Evolutionary conservation across 2,329 filamentous ascomycete genomes (phyloP).

Genomic region (Paraphaeosphaeria minitans): DNA sequence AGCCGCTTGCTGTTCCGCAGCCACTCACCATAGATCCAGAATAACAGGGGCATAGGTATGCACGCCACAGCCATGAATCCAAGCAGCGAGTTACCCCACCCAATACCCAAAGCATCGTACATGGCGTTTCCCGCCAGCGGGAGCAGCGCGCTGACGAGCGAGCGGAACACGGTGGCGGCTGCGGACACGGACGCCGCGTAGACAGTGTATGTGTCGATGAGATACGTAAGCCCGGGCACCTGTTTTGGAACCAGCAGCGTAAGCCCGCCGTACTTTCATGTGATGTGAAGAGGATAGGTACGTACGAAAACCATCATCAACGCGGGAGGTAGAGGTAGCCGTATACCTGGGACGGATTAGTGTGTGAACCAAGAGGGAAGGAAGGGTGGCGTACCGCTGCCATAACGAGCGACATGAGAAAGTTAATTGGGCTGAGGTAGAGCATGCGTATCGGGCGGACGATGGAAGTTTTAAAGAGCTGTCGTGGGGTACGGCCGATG

Average conservation of each 20-base stretch:
- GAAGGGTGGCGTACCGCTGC: neutral
- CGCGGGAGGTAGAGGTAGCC: conserved; percentile 21
- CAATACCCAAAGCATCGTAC: conserved; percentile 33
- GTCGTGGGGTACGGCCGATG: neutral
- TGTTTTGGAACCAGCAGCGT: conserved; percentile 1
- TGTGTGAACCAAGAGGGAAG: neutral
- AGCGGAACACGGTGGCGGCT: conserved; percentile 37
- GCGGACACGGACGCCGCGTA: conserved; percentile 41
- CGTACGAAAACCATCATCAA: conserved; percentile 3
- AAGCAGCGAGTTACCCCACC: conserved; percentile 30
- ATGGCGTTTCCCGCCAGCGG: conserved; percentile 37
- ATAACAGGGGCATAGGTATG: conserved; percentile 18
- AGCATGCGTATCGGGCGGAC: conserved; percentile 32
- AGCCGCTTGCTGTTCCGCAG: conserved; percentile 6
- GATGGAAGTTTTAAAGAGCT: conserved; percentile 22
- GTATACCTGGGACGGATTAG: conserved; percentile 17
- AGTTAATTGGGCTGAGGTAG: conserved; percentile 27
- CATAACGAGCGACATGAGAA: conserved; percentile 18
- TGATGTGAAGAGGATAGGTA: neutral
- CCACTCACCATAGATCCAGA: conserved; percentile 21
- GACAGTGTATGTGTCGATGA: conserved; percentile 39
- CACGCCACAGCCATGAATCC: conserved; percentile 28
- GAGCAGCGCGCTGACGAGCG: conserved; percentile 32
- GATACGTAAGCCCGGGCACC: conserved; percentile 28
- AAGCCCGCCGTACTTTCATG: neutral